Evolutionary conservation across 164 flowering plant genomes (phyloP).

Genomic region (Piper longum): DNA sequence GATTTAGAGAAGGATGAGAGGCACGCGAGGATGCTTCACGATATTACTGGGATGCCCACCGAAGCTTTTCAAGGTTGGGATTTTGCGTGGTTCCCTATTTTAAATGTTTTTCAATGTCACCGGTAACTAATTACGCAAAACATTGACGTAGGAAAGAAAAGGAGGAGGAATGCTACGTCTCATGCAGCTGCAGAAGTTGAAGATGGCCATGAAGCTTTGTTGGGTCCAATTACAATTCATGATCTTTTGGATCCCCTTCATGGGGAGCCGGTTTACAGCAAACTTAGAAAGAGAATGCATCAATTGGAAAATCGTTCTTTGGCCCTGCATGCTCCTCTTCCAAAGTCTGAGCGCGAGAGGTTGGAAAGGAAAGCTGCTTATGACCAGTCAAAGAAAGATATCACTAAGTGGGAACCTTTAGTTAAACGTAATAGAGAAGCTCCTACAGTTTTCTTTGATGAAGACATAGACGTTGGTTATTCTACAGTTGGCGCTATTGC

Average conservation of each 20-base stretch:
- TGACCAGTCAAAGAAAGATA: conserved; percentile 45
- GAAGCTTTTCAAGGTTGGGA: conserved; percentile 52
- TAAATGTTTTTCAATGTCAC: neutral
- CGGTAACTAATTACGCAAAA: neutral
- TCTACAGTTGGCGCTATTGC: conserved; percentile 90
- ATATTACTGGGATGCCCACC: conserved; percentile 59
- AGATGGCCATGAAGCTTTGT: conserved; percentile 43
- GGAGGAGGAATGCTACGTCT: conserved; percentile 27
- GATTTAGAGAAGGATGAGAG: conserved; percentile 22
- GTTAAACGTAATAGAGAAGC: conserved; percentile 80
- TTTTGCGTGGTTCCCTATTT: neutral
- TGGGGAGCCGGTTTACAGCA: conserved; percentile 41
- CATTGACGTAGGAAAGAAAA: conserved; percentile 33
- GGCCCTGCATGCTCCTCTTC: conserved; percentile 56
- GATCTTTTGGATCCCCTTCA: conserved; percentile 71
- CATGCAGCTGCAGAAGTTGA: conserved; percentile 72
- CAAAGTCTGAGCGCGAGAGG: conserved; percentile 40
- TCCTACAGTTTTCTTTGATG: conserved; percentile 54
- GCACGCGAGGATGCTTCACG: conserved; percentile 63
- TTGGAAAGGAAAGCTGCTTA: conserved; percentile 57
- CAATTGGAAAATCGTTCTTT: conserved; percentile 36
- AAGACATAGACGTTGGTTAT: conserved; percentile 33
- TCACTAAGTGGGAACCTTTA: conserved; percentile 60
- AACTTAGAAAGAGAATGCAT: conserved; percentile 41
- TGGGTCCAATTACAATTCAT: conserved; percentile 43